Evolutionary conservation across 2,329 filamentous ascomycete species (phyloP).

Genomic region (Dothistroma septosporum): DNA sequence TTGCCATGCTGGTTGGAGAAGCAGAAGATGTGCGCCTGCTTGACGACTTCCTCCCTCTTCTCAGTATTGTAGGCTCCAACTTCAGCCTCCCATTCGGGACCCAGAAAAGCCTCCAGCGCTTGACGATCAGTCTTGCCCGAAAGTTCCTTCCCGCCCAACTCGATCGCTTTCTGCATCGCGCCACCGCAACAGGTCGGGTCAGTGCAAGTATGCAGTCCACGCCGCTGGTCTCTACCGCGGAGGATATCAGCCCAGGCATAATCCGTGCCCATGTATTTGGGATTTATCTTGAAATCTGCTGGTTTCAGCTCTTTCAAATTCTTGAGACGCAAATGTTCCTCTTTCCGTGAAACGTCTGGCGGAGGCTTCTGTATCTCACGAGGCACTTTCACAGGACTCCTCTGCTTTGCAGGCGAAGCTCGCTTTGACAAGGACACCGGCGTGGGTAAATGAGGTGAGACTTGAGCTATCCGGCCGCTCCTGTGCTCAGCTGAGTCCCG

Average conservation of each 20-base stretch:
- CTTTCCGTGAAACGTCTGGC: slow-evolving; percentile 28
- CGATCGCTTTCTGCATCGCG: slow-evolving; percentile 63
- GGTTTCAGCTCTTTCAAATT: slow-evolving; percentile 56
- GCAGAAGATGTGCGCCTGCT: slow-evolving; percentile 70
- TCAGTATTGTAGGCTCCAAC: slow-evolving; percentile 30
- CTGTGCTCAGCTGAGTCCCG: too few relatives aligned
- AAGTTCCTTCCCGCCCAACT: slow-evolving; percentile 25
- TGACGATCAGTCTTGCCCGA: slow-evolving; percentile 26
- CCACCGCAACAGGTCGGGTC: slow-evolving; percentile 72
- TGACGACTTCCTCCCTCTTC: slow-evolving; percentile 63
- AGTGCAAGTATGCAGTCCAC: slow-evolving; percentile 69
- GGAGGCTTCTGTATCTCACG: slow-evolving; percentile 20
- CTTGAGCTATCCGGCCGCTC: neutral
- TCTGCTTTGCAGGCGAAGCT: slow-evolving; percentile 1
- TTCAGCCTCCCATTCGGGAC: slow-evolving; percentile 23
- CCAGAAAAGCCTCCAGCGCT: slow-evolving; percentile 29
- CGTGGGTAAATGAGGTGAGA: slow-evolving; percentile 1
- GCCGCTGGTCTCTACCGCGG: slow-evolving; percentile 64
- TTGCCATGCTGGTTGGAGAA: slow-evolving; percentile 72
- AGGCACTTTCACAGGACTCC: slow-evolving; percentile 1
- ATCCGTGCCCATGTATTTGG: slow-evolving; percentile 64
- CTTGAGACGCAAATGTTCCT: slow-evolving; percentile 54
- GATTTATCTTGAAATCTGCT: slow-evolving; percentile 80
- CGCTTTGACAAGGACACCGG: slow-evolving; percentile 8
- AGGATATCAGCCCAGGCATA: slow-evolving; percentile 74